Conservation (phyloP, 2,329 filamentous ascomycete genomes). For the Pseudocercospora crystallina region DNA sequence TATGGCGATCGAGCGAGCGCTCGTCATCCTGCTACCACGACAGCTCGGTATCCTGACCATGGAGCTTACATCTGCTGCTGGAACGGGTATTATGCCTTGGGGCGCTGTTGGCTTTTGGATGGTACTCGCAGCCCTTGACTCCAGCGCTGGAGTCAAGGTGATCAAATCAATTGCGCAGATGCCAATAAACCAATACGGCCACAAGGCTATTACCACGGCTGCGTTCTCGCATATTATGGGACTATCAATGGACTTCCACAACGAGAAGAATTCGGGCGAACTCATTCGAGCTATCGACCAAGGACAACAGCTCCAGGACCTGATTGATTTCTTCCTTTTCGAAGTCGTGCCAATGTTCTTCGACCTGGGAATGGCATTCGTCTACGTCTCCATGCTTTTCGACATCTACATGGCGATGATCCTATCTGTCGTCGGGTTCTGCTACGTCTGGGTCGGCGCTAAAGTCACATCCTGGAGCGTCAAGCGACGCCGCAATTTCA, state of each 20-base stretch:
- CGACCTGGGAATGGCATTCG: constrained; percentile 62
- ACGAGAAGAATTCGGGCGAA: constrained; percentile 63
- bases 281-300: constrained; percentile 65
- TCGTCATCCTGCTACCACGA: constrained; percentile 76
- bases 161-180: constrained; percentile 54
- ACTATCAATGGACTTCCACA: constrained; percentile 71
- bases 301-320: constrained; percentile 58
- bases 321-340: constrained; percentile 62
- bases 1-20: constrained; percentile 66
- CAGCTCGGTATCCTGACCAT: constrained; percentile 80
- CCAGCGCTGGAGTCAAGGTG: constrained; percentile 52
- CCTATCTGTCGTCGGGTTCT: constrained; percentile 46
- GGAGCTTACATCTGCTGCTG: constrained; percentile 55
- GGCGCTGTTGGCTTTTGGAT: constrained; percentile 54
- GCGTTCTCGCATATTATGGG: constrained; percentile 68
- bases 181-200: constrained; percentile 58
- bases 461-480: constrained; percentile 44
- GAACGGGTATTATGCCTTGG: constrained; percentile 52
- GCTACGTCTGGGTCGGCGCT: constrained; percentile 55
- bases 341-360: constrained; percentile 61
- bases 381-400: constrained; percentile 62
- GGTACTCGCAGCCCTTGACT: constrained; percentile 50
- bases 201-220: constrained; percentile 58
- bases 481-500: constrained; percentile 30
- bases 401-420: constrained; percentile 60